phyloP scores from a whole-genome alignment of 2,329 filamentous ascomycete genomes.

The Colletotrichum sp. region DNA sequence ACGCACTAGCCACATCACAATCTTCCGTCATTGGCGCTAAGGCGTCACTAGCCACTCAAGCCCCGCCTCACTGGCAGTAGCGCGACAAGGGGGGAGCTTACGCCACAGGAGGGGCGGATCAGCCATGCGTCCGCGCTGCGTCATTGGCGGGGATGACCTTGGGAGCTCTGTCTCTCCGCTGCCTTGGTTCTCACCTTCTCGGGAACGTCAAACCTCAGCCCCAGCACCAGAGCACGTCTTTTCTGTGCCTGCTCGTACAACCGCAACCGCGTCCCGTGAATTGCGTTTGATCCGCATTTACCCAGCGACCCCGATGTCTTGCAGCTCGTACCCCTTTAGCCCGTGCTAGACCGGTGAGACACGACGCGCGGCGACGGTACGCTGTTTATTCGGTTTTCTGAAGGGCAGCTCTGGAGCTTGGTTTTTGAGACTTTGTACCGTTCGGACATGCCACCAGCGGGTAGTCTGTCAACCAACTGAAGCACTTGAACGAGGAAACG shows the following conservation, averaged over 20 bases:
- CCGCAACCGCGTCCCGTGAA: conserved; percentile 8
- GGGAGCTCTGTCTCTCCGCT: neutral
- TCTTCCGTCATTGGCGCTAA: neutral
- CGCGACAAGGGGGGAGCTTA: neutral
- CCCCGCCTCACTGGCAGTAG: neutral
- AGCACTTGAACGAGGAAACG: neutral
- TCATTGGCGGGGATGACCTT: conserved; percentile 12
- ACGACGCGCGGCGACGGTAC: conserved; percentile 17
- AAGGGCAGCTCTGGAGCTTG: neutral
- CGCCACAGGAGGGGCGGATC: conserved; percentile 13
- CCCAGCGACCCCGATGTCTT: neutral
- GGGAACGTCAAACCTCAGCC: conserved; percentile 6
- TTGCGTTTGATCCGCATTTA: conserved; percentile 1
- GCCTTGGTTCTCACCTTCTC: conserved; percentile 12
- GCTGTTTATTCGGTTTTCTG: neutral
- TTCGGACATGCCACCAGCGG: neutral
- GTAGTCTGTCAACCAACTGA: neutral
- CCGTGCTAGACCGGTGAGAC: conserved; percentile 1
- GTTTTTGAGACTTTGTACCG: neutral
- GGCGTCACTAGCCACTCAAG: neutral
- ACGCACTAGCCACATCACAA: neutral
- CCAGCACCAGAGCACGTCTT: neutral
- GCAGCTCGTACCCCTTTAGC: neutral
- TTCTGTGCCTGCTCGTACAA: neutral
- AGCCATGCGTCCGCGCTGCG: conserved; percentile 6